phyloP scores from a whole-genome alignment of 768 basidiomycete genomes.

The Sarcomyxa edulis region DNA sequence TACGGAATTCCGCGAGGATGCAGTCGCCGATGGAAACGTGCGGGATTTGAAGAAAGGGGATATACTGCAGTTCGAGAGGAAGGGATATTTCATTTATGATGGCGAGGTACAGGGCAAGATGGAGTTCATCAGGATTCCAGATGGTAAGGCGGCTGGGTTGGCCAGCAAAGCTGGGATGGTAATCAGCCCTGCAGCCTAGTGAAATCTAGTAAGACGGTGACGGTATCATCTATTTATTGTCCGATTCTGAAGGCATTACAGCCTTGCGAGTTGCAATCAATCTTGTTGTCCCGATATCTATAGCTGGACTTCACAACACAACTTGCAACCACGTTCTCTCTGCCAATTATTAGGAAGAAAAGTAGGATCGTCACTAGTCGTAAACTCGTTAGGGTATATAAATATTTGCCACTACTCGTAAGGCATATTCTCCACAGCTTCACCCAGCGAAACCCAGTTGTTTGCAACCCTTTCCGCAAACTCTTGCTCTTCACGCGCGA shows the following conservation, averaged over 20 bases:
- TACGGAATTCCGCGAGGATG: constrained; percentile 84
- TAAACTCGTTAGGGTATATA: neutral
- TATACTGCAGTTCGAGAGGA: constrained; percentile 96
- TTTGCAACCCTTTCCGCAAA: constrained; percentile 57
- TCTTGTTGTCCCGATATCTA: too few species aligned
- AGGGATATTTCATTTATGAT: constrained; percentile 93
- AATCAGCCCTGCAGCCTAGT: too few species aligned
- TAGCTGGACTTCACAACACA: too few species aligned
- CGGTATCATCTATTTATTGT: too few species aligned
- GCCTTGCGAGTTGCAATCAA: too few species aligned
- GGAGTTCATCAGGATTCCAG: constrained; percentile 92
- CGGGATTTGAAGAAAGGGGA: constrained; percentile 73
- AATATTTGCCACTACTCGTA: constrained; percentile 46
- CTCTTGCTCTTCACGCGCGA: constrained; percentile 69
- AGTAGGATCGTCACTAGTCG: constrained; percentile 5
- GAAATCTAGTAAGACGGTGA: too few species aligned
- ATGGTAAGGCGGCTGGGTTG: constrained; percentile 75
- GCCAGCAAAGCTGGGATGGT: constrained; percentile 66
- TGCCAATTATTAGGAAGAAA: neutral
- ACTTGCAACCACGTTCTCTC: neutral
- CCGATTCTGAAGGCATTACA: too few species aligned
- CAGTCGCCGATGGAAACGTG: constrained; percentile 83
- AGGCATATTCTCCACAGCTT: constrained; percentile 78
- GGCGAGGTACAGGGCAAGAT: constrained; percentile 46
- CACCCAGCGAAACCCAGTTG: constrained; percentile 73